phyloP scores from a whole-genome alignment of 2,329 filamentous ascomycete genomes.

The Xylariaceae sp. region DNA sequence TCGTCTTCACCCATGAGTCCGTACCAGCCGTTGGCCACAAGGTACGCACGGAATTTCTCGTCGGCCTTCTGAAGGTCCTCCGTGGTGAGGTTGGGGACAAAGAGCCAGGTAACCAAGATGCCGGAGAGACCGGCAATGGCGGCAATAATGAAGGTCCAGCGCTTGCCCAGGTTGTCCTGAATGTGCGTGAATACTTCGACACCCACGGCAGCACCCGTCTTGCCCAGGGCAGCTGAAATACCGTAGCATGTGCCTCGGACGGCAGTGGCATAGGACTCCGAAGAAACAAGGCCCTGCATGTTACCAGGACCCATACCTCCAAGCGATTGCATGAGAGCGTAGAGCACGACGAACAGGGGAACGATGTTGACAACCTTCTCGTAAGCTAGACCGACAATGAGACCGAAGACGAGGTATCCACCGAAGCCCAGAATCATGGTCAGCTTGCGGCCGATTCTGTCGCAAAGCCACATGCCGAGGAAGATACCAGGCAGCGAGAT shows the following conservation, averaged over 20 bases:
- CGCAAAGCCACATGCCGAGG: constrained; percentile 12
- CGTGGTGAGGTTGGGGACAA: constrained; percentile 8
- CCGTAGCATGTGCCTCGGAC: constrained; percentile 15
- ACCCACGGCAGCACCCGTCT: constrained; percentile 9
- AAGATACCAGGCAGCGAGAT: constrained; percentile 10
- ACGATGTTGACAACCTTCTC: constrained; percentile 12
- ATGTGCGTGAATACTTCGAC: constrained; percentile 13
- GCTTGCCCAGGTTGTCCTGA: constrained; percentile 13
- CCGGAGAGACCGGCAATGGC: constrained; percentile 12
- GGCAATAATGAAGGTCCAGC: constrained; percentile 13
- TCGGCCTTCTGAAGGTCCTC: constrained; percentile 13
- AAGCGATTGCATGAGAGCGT: constrained; percentile 14
- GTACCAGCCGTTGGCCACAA: constrained; percentile 12
- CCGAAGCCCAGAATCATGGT: constrained; percentile 15
- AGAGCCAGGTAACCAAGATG: constrained; percentile 12
- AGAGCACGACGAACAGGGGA: constrained; percentile 14
- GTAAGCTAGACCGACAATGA: constrained; percentile 13
- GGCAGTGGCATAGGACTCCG: constrained; percentile 13
- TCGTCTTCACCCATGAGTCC: constrained; percentile 11
- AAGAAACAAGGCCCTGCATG: constrained; percentile 13
- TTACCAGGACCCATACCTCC: constrained; percentile 13
- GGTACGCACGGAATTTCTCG: constrained; percentile 12
- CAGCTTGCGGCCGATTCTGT: constrained; percentile 12
- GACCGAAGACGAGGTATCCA: constrained; percentile 12
- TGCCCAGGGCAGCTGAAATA: constrained; percentile 13